A percentile compares a stretch with the other conserved stretches of the same genome.
phyloP scores from a whole-genome alignment of 192 early-diverging fungal genomes.

The Coemansia sp. region DNA sequence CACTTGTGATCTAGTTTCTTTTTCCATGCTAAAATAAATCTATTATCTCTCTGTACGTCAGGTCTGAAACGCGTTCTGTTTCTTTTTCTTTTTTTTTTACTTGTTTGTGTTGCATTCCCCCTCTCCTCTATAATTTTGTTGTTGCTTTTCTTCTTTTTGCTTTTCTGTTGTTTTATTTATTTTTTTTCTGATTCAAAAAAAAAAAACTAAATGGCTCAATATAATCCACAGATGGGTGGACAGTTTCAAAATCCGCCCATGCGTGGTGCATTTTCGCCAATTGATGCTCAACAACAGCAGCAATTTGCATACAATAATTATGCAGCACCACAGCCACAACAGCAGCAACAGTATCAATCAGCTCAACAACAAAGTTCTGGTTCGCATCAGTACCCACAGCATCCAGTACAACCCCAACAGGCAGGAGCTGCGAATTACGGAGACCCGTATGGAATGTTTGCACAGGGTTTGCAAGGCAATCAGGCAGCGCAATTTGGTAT shows the following conservation, averaged over 20 bases:
- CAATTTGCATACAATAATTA: constrained; percentile 34
- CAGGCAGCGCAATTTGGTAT: constrained; percentile 88
- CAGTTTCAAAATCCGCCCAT: constrained; percentile 34
- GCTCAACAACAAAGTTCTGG: neutral
- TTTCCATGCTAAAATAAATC: too few species aligned
- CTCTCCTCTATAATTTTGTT: constrained; percentile 6
- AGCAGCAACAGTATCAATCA: neutral
- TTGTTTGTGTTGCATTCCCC: constrained; percentile 2
- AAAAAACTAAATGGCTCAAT: constrained; percentile 30
- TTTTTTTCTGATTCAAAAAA: neutral
- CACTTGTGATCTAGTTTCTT: too few species aligned
- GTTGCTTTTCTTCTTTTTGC: constrained; percentile 5
- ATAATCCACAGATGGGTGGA: constrained; percentile 42
- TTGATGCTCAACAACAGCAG: constrained; percentile 44
- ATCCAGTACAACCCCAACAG: constrained; percentile 3
- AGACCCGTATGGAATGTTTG: constrained; percentile 34
- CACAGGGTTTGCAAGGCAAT: constrained; percentile 55
- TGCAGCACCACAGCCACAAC: constrained; percentile 15
- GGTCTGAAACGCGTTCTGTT: constrained; percentile 13
- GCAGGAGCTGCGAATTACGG: neutral
- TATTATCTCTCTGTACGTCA: constrained; percentile 52
- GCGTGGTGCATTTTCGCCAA: constrained; percentile 53
- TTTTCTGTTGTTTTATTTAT: constrained; percentile 2
- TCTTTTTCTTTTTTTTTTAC: constrained; percentile 7
- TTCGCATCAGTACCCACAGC: neutral